phyloP scores from a whole-genome alignment of 805 yeast genomes.

The Candida fluviatilis region DNA sequence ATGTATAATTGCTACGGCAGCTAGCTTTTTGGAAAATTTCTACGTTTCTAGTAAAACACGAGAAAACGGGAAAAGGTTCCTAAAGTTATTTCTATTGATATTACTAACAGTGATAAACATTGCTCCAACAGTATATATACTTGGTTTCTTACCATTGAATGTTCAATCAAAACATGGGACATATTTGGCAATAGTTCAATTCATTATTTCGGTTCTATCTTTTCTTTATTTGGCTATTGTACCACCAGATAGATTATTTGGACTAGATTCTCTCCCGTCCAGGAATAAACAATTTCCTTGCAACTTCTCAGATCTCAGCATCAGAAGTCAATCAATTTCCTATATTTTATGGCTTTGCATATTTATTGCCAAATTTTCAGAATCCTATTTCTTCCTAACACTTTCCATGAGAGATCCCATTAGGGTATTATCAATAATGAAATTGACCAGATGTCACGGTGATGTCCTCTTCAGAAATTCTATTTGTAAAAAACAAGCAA shows the following conservation, averaged over 20 bases:
- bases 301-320: conserved; percentile 19
- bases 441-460: conserved; percentile 23
- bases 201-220: conserved; percentile 24
- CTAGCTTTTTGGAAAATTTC: conserved; percentile 19
- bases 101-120: conserved; percentile 17
- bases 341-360: conserved; percentile 26
- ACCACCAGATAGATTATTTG: conserved; percentile 22
- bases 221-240: conserved; percentile 25
- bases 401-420: conserved; percentile 33
- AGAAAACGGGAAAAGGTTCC: conserved; percentile 14
- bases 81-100: conserved; percentile 12
- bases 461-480: conserved; percentile 19
- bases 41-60: conserved; percentile 25
- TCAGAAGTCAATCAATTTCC: conserved; percentile 22
- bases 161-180: conserved; percentile 19
- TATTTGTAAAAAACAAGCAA: conserved; percentile 27
- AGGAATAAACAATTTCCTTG: conserved; percentile 14
- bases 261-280: conserved; percentile 6
- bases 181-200: conserved; percentile 21
- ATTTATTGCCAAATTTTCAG: conserved; percentile 30
- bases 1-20: conserved; percentile 22
- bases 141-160: conserved; percentile 21
- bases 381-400: conserved; percentile 33
- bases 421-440: conserved; percentile 23
- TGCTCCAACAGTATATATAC: conserved; percentile 27